These are phyloP conservation scores for Fagopyrum esculentum DNA, from an alignment of 148 eudicot genomes.

Conservation along the genomic window DNA sequence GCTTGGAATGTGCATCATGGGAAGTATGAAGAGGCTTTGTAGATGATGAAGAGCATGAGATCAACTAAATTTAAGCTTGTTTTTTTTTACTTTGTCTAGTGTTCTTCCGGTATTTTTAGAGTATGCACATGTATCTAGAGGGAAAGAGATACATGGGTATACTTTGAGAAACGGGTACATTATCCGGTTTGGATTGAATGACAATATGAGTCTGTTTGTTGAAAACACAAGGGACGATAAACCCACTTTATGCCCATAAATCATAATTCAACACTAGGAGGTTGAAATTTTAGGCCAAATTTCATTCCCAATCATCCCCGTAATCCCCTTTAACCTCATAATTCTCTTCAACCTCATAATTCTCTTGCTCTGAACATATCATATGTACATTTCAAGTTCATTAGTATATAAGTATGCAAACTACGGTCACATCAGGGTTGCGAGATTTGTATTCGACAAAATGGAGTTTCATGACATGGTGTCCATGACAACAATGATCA, in stretches of 20 bases:
- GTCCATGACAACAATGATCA: conserved; percentile 84
- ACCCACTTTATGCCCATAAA: no score
- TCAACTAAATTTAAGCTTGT: conserved; percentile 19
- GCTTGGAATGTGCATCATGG: conserved; percentile 29
- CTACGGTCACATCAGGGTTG: conserved; percentile 58
- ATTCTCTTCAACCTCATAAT: no score
- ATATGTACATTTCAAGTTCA: conserved; percentile 66
- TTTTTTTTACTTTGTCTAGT: conserved; percentile 29
- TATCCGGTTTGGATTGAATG: neutral
- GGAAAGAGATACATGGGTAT: conserved; percentile 40
- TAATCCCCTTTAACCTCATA: no score
- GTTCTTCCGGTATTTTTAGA: conserved; percentile 35
- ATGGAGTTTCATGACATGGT: conserved; percentile 57
- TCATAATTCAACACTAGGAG: no score
- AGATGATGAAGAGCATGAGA: conserved; percentile 26
- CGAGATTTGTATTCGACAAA: conserved; percentile 47
- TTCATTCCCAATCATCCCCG: no score
- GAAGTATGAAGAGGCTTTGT: conserved; percentile 23
- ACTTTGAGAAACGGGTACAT: conserved; percentile 19
- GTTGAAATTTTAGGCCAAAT: no score
- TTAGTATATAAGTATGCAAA: conserved; percentile 86
- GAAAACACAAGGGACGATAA: no score
- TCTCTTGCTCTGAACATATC: no score
- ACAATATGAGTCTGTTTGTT: neutral
- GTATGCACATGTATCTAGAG: conserved; percentile 29